Base-by-base conservation (phyloP, 2,329 filamentous ascomycete genomes). In the Cercospora berteroae region DNA sequence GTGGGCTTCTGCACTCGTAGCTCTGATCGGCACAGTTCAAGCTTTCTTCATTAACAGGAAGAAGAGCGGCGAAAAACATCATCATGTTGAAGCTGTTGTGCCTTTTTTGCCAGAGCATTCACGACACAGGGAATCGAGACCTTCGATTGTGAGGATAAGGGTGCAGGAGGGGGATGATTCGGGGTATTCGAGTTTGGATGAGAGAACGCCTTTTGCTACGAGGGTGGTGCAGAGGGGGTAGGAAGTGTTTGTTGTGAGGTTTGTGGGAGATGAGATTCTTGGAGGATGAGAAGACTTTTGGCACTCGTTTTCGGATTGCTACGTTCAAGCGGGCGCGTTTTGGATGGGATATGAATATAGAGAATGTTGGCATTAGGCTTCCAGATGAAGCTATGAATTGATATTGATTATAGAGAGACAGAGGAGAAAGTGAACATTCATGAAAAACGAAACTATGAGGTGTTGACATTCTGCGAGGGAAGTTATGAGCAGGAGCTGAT, bases 1-100 rank as follows among this genome's bases (percentile, higher is more conserved):
- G 86, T 89, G 86, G 86, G 83, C 79, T 18, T 88, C 85, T 65
- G 82, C 83, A 3, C 66, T 85, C 2, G 82, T 89, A 10, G 87
- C 87, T 0, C 72, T 87, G 5, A 63, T 85, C 33, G 87, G 87
- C 31, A 83, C 82, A 5, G 71, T 84, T 9, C 87, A 89, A 73
- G 77, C 87, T 3, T 85, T 84, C 68, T 86, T 84, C 66, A 83
- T 89, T 67, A 80, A 81, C 23, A 81, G 81, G 39, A 83, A 83
- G 69, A 64, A 57, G 23, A 48, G 20, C 65, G 77, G 80, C 73
- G 79, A 64, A 55, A 73, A 67, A n/a, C n/a, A n/a, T 48, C 75
- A 75, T 59, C 68, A 70, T 23, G 69, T 76, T 9, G 68, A 71
- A 10, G 64, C 70, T 10, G 70, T 69, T 5, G 77, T 72, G 1